Base-by-base conservation (phyloP, 371 early-diverging fungal species). In the Dinochytrium kinnereticum region DNA sequence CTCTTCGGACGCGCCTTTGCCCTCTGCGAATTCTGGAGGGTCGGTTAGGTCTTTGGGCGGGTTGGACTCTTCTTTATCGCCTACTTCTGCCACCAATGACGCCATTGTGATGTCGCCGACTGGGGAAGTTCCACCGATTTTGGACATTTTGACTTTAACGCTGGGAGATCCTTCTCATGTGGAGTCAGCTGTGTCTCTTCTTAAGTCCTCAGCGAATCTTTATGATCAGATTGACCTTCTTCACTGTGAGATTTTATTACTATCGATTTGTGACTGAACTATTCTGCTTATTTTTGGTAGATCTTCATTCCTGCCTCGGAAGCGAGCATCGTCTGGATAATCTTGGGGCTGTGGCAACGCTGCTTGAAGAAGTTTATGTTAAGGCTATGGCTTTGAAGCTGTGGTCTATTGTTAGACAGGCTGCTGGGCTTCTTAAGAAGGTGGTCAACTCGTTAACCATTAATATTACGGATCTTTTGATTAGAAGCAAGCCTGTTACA, bases 381-480 rank as follows among this genome's bases (percentile, higher is more conserved):
- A 92, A 93, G 75, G 91, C 94, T 1, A 85, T 90, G 78, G 85
- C 86, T 53, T 77, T 91, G 59, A 90, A 90, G 70, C 85, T 91
- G 38, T 95, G 95, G 95, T 87, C 87, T 24, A 87, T 94, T 64
- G 93, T 92, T n/a, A 90, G 96, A 38, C 92, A 93, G 74, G 88
- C 91, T 0, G 93, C 95, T 30, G 94, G 94, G 21, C 77, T 94
- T 5, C 81, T 94, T 40, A 81, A 82, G 59, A 95, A 95, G 79
- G 81, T 88, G 13, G 93, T 93, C 59, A 87, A 84, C 73, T 89
- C 90, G 0, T 83, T 95, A 37, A 91, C 94, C 0, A 90, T 91
- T 79, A 93, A 93, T 78, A 86, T 95, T 57, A 89, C 93, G 2
- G 96, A 95, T 73, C 77, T 95, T 37, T 85, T 94, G 40, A 90